These are phyloP conservation scores for Ceratocystis variospora DNA, from an alignment of 2,329 filamentous ascomycete species.

Conservation along the genomic window DNA sequence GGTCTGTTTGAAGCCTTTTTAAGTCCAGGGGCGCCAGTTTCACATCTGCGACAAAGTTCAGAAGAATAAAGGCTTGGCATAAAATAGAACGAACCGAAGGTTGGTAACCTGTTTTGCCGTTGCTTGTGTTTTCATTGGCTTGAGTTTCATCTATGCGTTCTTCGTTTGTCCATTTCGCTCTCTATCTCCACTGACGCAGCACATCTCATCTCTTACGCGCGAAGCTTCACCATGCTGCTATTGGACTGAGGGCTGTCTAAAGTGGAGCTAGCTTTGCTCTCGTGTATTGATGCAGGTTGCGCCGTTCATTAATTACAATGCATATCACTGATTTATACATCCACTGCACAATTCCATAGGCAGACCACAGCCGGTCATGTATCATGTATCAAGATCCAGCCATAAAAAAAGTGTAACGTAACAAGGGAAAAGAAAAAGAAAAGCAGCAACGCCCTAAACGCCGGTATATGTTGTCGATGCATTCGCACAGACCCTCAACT, in stretches of 20 bases:
- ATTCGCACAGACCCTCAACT: background rate
- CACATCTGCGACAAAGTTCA: constrained; percentile 19
- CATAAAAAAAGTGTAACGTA: background rate
- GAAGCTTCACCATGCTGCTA: background rate
- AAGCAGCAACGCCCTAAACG: constrained; percentile 11
- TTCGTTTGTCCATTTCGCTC: background rate
- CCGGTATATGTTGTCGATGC: constrained; percentile 5
- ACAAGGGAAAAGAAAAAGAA: background rate
- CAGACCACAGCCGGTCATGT: background rate
- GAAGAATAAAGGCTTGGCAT: background rate
- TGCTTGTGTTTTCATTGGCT: background rate
- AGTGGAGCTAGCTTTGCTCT: background rate
- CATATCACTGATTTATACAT: background rate
- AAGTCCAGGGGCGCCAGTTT: constrained; percentile 17
- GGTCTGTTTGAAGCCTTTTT: background rate
- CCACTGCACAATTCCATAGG: background rate
- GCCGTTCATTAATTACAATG: background rate
- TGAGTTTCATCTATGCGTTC: background rate
- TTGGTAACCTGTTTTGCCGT: background rate
- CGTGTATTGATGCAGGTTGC: background rate
- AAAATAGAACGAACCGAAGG: background rate
- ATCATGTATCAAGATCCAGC: background rate
- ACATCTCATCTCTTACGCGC: background rate
- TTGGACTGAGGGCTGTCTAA: background rate
- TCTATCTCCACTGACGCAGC: background rate